A percentile compares a stretch with the other conserved stretches of the same genome.
These are phyloP conservation scores for Tulasnella sp. DNA, from an alignment of 768 basidiomycete genomes.

Conservation along the genomic window DNA sequence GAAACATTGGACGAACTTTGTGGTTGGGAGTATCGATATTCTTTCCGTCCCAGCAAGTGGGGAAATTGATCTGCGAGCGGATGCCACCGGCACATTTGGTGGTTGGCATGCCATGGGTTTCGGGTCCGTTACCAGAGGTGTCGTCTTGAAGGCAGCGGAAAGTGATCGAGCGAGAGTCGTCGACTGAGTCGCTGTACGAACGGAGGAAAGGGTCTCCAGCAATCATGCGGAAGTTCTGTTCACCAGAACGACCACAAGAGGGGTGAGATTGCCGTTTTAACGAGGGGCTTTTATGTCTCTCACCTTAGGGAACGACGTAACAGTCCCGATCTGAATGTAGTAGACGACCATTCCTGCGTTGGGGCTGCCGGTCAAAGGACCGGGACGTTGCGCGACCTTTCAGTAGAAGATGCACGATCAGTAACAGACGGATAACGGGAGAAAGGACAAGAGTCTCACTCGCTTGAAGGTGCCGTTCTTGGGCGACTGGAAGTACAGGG, in stretches of 20 bases:
- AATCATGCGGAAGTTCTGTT: constrained; percentile 27
- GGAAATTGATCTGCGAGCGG: neutral
- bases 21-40: constrained; percentile 36
- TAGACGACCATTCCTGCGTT: constrained; percentile 36
- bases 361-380: constrained; percentile 33
- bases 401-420: neutral
- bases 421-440: neutral
- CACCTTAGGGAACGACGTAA: constrained; percentile 36
- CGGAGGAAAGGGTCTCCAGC: constrained; percentile 32
- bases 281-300: neutral
- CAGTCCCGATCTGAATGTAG: constrained; percentile 35
- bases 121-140: constrained; percentile 16
- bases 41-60: constrained; percentile 35
- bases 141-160: constrained; percentile 30
- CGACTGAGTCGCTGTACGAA: constrained; percentile 30
- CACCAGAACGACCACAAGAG: neutral
- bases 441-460: neutral
- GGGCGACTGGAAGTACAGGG: constrained; percentile 36
- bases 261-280: too few species aligned
- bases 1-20: too few species aligned
- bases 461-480: constrained; percentile 32
- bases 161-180: constrained; percentile 35
- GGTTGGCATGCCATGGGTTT: constrained; percentile 35
- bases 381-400: constrained; percentile 33
- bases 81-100: constrained; percentile 23